Conservation (phyloP, 495 filamentous ascomycete species). For the Neurospora sublineolata region DNA sequence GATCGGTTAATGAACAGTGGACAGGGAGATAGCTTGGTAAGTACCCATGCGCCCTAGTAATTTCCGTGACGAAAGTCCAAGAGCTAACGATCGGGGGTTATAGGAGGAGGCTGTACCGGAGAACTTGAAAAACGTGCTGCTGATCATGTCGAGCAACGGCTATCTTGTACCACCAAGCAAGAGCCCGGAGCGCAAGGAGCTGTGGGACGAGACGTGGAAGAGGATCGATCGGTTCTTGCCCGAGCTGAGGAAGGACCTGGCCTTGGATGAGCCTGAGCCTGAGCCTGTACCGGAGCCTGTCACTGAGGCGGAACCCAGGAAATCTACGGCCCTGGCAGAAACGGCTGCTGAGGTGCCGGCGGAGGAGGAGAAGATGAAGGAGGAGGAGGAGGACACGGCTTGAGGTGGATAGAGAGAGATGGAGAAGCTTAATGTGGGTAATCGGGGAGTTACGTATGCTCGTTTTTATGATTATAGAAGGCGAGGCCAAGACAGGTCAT, state of each 20-base stretch:
- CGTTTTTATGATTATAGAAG: neutral
- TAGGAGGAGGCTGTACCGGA: slow-evolving; percentile 94
- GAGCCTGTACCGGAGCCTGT: neutral
- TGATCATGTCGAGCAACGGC: slow-evolving; percentile 88
- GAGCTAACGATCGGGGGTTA: slow-evolving; percentile 11
- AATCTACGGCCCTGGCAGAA: neutral
- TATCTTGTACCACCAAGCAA: slow-evolving; percentile 66
- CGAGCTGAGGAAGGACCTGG: slow-evolving; percentile 46
- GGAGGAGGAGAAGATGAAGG: neutral
- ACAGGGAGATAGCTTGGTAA: slow-evolving; percentile 77
- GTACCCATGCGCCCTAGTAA: slow-evolving; percentile 12
- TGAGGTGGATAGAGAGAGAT: neutral
- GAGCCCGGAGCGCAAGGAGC: slow-evolving; percentile 43
- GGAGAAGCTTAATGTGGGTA: neutral
- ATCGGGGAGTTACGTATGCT: neutral
- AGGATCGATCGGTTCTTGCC: slow-evolving; percentile 85
- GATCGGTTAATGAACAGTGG: slow-evolving; percentile 95
- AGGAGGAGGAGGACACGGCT: neutral
- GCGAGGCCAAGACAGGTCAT: neutral
- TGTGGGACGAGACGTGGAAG: slow-evolving; percentile 79
- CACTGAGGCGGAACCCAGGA: neutral
- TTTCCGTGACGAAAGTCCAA: neutral
- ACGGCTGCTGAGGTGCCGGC: neutral
- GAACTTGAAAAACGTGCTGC: slow-evolving; percentile 87
- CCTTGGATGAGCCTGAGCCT: slow-evolving; percentile 27